Evolutionary conservation across 1,284 basidiomycete genomes (phyloP).

Genomic region (Ganoderma boninense): DNA sequence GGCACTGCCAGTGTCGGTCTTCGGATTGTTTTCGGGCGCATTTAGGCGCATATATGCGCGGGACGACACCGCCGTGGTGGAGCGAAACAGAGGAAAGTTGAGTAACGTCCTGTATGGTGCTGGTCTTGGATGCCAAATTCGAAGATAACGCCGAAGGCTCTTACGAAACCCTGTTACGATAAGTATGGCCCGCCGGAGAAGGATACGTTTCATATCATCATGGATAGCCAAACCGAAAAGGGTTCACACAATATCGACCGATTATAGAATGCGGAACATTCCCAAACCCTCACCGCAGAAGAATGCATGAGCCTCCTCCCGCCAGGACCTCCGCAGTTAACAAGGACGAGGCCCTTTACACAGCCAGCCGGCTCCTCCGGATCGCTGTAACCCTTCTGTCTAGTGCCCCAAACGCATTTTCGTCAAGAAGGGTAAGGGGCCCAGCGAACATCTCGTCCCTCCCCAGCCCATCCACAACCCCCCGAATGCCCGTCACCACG

Average conservation of each 20-base stretch:
- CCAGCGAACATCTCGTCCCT: slow-evolving; percentile 20
- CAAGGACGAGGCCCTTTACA: background rate
- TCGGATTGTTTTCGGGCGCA: background rate
- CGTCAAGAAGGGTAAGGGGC: slow-evolving; percentile 19
- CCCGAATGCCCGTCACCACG: slow-evolving; percentile 16
- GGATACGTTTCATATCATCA: too few relatives aligned
- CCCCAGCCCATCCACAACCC: slow-evolving; percentile 13
- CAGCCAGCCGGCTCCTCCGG: slow-evolving; percentile 3
- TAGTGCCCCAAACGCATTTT: slow-evolving; percentile 9
- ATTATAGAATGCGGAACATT: too few relatives aligned
- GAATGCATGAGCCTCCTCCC: background rate
- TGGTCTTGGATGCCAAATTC: background rate
- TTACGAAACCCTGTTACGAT: too few relatives aligned
- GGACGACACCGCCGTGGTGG: background rate
- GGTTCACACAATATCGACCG: background rate
- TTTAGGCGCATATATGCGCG: background rate
- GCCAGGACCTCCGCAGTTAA: background rate
- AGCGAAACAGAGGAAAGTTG: too few relatives aligned
- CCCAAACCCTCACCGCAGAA: background rate
- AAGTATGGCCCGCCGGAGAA: too few relatives aligned
- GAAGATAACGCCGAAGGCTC: too few relatives aligned
- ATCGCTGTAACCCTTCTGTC: slow-evolving; percentile 9
- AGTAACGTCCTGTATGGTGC: too few relatives aligned
- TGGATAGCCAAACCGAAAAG: background rate
- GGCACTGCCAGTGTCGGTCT: background rate